Conservation (phyloP, 148 eudicot species). For the Rhododendron henanense region DNA sequence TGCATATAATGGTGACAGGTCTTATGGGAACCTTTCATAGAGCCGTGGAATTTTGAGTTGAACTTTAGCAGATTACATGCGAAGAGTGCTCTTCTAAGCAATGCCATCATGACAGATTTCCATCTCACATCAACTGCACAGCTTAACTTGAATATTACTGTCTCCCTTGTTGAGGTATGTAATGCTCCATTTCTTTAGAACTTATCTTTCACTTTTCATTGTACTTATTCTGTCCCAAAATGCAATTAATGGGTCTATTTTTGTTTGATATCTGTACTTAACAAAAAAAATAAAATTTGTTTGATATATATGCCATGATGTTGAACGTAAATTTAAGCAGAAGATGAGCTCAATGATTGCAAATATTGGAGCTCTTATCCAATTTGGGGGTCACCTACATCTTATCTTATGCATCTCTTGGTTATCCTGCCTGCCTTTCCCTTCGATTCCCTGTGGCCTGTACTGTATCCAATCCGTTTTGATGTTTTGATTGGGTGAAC, state of each 20-base stretch:
- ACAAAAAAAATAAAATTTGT: too few relatives aligned
- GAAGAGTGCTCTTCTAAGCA: conserved; percentile 53
- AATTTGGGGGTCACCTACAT: neutral
- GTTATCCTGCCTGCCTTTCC: neutral
- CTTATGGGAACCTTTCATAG: conserved; percentile 95
- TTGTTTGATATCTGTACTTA: neutral
- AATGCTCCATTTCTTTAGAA: neutral
- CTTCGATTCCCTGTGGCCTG: neutral
- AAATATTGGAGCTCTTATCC: neutral
- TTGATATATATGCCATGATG: neutral
- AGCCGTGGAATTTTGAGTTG: conserved; percentile 79
- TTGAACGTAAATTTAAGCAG: neutral
- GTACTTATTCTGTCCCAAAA: neutral
- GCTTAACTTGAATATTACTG: conserved; percentile 79
- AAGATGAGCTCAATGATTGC: neutral
- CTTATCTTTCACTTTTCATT: neutral
- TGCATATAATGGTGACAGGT: conserved; percentile 43
- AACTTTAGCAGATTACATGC: conserved; percentile 41
- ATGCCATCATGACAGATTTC: conserved; percentile 43
- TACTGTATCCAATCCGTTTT: neutral
- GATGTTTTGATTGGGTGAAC: neutral
- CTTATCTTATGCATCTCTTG: neutral
- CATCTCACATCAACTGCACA: conserved; percentile 51
- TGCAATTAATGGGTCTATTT: neutral
- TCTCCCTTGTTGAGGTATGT: conserved; percentile 73